These are phyloP conservation scores for Liquidambar formosana DNA, from an alignment of 164 flowering plant genomes.

Conservation along the genomic window DNA sequence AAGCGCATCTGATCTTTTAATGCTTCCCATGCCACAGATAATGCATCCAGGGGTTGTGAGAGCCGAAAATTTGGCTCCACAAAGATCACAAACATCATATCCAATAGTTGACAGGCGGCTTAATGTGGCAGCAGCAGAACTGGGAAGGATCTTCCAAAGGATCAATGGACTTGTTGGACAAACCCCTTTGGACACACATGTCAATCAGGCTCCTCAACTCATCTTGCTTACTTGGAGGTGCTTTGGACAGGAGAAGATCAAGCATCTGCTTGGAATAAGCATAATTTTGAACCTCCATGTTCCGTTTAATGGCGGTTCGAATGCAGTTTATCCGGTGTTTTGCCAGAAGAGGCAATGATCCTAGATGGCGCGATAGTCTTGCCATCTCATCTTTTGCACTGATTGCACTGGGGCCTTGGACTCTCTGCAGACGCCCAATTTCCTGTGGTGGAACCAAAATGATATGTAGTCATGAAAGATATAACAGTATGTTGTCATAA, in stretches of 20 bases:
- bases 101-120: conserved; percentile 98
- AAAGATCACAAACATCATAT: conserved; percentile 94
- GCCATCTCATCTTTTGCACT: conserved; percentile 99
- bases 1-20: conserved; percentile 92
- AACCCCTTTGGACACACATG: conserved; percentile 87
- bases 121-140: conserved; percentile 93
- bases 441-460: conserved; percentile 48
- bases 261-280: conserved; percentile 97
- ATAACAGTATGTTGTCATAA: not conserved
- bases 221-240: conserved; percentile 93
- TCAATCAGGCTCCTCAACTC: conserved; percentile 86
- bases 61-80: conserved; percentile 98
- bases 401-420: conserved; percentile 89
- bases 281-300: conserved; percentile 97
- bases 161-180: conserved; percentile 91
- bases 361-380: conserved; percentile 91
- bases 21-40: conserved; percentile 99
- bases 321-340: conserved; percentile 94
- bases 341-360: conserved; percentile 89
- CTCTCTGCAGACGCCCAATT: conserved; percentile 87
- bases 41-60: conserved; percentile 90
- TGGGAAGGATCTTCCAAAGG: conserved; percentile 97
- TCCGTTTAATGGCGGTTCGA: conserved; percentile 92
- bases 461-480: not conserved
- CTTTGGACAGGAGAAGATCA: conserved; percentile 89